Evolutionary conservation across 768 basidiomycete species (phyloP).

Genomic region (Clathrus columnatus): DNA sequence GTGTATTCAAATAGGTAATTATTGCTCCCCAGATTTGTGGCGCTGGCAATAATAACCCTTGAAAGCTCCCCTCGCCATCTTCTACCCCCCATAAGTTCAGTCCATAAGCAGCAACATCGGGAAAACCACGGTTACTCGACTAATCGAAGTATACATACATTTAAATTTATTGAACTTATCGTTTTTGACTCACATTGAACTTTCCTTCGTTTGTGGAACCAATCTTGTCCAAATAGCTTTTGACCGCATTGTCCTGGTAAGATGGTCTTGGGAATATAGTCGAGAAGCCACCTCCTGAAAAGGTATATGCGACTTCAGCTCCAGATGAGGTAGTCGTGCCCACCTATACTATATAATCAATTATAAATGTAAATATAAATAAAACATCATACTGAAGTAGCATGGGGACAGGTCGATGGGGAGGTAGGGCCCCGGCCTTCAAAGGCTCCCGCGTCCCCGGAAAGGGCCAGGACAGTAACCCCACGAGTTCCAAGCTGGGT

Average conservation of each 20-base stretch:
- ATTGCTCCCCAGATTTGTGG: conserved; percentile 27
- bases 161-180: no score
- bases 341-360: conserved; percentile 2
- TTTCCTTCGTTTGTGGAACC: conserved; percentile 22
- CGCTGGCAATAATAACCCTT: conserved; percentile 26
- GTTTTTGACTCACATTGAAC: conserved; percentile 17
- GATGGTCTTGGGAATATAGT: conserved; percentile 6
- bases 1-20: conserved; percentile 26
- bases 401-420: conserved; percentile 14
- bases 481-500: conserved; percentile 18
- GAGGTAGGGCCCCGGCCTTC: conserved; percentile 12
- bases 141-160: not conserved
- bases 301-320: conserved; percentile 12
- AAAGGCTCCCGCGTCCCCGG: conserved; percentile 15
- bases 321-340: conserved; percentile 10
- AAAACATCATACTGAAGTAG: conserved; percentile 1
- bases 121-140: conserved; percentile 35
- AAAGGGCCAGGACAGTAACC: conserved; percentile 13
- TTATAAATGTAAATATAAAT: not conserved
- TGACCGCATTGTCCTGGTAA: conserved; percentile 25
- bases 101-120: conserved; percentile 37
- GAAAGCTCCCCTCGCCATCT: not conserved
- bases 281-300: conserved; percentile 16
- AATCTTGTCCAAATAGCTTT: conserved; percentile 26
- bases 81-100: conserved; percentile 9